Evolutionary conservation across 345 rosid species (phyloP).

Genomic region (Rhodamnia rubescens): DNA sequence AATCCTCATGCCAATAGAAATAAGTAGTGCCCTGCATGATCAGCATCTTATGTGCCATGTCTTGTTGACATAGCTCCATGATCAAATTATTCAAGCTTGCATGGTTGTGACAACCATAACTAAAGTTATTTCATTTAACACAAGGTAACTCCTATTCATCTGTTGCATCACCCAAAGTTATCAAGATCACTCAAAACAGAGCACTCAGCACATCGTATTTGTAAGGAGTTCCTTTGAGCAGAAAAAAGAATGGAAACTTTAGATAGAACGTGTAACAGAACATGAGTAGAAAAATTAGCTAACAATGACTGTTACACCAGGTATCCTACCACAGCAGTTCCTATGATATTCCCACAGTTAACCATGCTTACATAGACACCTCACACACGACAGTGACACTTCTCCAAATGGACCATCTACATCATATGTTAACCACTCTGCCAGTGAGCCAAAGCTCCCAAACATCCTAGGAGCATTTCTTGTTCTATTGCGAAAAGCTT

Average conservation of each 20-base stretch:
- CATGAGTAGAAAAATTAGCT: background rate
- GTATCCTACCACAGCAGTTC: background rate
- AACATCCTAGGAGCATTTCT: background rate
- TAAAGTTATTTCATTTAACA: background rate
- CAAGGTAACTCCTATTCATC: background rate
- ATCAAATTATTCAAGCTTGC: background rate
- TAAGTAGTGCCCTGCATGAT: background rate
- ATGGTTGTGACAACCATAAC: background rate
- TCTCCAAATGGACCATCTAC: background rate
- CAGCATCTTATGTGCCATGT: background rate
- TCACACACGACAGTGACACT: background rate
- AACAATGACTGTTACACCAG: background rate
- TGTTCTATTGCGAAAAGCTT: background rate
- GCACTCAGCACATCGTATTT: background rate
- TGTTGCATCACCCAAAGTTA: background rate
- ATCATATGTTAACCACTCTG: background rate
- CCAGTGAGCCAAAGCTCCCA: background rate
- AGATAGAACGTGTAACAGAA: background rate
- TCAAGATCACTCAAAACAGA: background rate
- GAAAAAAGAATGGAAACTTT: background rate
- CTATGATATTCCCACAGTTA: background rate
- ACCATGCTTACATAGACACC: background rate
- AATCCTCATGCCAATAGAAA: background rate
- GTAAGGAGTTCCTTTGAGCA: background rate
- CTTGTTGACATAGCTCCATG: background rate